Base-by-base conservation (phyloP, 352 stramenopile genomes). In the Elongisporangium undulatum region DNA sequence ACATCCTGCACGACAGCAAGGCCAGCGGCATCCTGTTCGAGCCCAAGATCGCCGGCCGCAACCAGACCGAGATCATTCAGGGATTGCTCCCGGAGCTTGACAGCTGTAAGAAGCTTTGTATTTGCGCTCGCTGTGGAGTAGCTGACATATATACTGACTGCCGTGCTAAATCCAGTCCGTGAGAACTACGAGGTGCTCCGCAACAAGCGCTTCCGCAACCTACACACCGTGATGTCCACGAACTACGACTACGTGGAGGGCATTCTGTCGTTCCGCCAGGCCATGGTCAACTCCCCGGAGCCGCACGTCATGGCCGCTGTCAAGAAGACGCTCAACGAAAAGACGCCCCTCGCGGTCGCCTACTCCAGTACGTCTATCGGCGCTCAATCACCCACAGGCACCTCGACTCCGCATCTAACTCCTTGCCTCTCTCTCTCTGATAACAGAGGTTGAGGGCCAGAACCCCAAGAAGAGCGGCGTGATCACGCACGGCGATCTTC, bases 201-300 rank as follows among this genome's bases (percentile, higher is more conserved):
- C 51, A 83, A 83, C 41, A 89, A 90, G 63, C 72, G 81, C 20
- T 94, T 92, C 64, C 85, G 82, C 66, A 67, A 85, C 66, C 59
- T 96, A 58, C 85, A 96, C 77, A 90, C 67, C 53, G 69, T 96
- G 60, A 94, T 94, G 72, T 91, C 85, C 21, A 96, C 87, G 20
- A 80, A 81, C 62, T 79, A 83, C 53, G 79, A 94, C 21, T 77
- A 64, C 13, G 72, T 84, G 38, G 79, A 93, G 58, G 81, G 83
- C 49, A 84, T 94, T 52, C 67, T 92, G 53, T 85, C 87, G 50
- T 90, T 93, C 58, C 78, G 74, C 57, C 74, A 89, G 58, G 90
- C 94, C 65, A 82, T 90, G 63, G 66, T 94, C 54, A 96, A 96
- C 72, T 67, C 73, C 48, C 74, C 85, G 22, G 87, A 96, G 59